Conservation (phyloP, 148 eudicot species). For the Euryodendron excelsum region DNA sequence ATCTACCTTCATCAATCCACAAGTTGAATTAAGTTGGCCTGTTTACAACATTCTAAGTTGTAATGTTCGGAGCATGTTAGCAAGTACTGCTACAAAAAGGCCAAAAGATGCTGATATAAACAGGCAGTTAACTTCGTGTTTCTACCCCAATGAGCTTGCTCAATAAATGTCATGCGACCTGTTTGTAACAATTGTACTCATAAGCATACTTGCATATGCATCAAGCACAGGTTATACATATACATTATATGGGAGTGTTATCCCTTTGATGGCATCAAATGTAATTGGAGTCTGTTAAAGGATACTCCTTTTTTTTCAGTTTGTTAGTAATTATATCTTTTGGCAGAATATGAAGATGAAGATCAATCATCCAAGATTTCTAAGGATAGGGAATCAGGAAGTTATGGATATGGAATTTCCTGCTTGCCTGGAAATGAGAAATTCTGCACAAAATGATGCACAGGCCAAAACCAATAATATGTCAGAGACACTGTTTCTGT, state of each 20-base stretch:
- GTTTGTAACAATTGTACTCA: too few relatives aligned
- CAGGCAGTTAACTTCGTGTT: too few relatives aligned
- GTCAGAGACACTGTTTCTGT: conserved; percentile 38
- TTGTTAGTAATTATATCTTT: conserved; percentile 15
- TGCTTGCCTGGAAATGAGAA: conserved; percentile 46
- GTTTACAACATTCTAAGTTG: too few relatives aligned
- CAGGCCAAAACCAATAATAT: conserved; percentile 12
- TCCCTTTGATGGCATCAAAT: not conserved
- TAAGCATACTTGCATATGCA: too few relatives aligned
- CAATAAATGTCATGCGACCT: too few relatives aligned
- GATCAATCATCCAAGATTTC: conserved; percentile 81
- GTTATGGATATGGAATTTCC: conserved; percentile 65
- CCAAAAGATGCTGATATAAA: too few relatives aligned
- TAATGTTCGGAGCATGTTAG: too few relatives aligned
- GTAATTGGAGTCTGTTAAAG: not conserved
- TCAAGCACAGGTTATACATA: not conserved
- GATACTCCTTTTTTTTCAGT: not conserved
- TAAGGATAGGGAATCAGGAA: conserved; percentile 55
- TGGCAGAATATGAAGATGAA: conserved; percentile 85
- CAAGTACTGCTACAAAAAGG: too few relatives aligned
- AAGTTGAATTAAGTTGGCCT: not conserved
- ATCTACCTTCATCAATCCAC: not conserved
- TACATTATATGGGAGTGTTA: not conserved
- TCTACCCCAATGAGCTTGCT: too few relatives aligned
- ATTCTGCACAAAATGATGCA: conserved; percentile 22